Evolutionary conservation across 2,329 filamentous ascomycete genomes (phyloP).

Genomic region (Zarea fungicola): DNA sequence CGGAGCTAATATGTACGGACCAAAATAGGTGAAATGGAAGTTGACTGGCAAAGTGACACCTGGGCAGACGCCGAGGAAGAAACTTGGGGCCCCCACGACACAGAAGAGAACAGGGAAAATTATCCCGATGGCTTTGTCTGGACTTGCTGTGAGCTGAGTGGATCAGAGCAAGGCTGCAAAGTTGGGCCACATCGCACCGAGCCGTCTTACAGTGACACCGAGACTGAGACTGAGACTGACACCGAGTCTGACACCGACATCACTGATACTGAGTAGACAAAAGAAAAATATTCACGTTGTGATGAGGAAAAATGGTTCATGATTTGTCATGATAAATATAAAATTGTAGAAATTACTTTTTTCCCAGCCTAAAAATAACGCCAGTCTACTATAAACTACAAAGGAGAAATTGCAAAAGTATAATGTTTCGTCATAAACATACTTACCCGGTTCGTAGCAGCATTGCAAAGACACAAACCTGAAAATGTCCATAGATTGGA

Average conservation of each 20-base stretch:
- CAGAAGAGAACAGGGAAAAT: slow-evolving; percentile 9
- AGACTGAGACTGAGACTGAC: too few species aligned
- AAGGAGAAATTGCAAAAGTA: background rate
- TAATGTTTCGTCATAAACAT: background rate
- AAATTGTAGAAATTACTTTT: slow-evolving; percentile 10
- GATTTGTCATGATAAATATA: background rate
- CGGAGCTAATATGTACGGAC: background rate
- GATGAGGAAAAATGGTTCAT: background rate
- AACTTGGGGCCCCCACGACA: slow-evolving; percentile 15
- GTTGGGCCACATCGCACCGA: background rate
- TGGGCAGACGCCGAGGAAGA: slow-evolving; percentile 17
- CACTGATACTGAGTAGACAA: too few species aligned
- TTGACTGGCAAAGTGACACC: slow-evolving; percentile 9
- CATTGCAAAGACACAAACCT: slow-evolving; percentile 4
- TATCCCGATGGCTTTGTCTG: slow-evolving; percentile 20
- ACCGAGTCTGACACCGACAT: too few species aligned
- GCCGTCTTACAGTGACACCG: background rate
- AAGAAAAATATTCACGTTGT: too few species aligned
- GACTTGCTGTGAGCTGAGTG: slow-evolving; percentile 18
- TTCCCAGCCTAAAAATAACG: slow-evolving; percentile 7
- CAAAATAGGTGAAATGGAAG: background rate
- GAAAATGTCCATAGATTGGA: slow-evolving; percentile 10
- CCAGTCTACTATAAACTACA: slow-evolving; percentile 12
- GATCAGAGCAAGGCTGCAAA: slow-evolving; percentile 14
- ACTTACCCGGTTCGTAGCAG: slow-evolving; percentile 14